Conservation (phyloP, 1,284 basidiomycete genomes). For the Athelia sp. region DNA sequence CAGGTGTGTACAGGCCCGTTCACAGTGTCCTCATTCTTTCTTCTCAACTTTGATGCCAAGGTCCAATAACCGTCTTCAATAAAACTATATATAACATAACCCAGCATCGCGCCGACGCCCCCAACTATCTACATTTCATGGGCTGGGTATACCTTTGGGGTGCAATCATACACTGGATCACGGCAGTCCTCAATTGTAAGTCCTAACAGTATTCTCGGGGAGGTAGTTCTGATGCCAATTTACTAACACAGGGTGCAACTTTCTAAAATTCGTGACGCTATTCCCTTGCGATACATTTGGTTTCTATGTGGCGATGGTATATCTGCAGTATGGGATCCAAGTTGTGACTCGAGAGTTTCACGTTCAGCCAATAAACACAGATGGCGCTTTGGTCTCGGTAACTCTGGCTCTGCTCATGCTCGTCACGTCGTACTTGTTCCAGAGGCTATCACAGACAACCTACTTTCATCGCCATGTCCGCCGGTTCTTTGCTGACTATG, state of each 20-base stretch:
- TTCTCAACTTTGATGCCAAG: slow-evolving; percentile 33
- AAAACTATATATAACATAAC: slow-evolving; percentile 87
- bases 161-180: slow-evolving; percentile 88
- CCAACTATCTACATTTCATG: slow-evolving; percentile 81
- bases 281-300: slow-evolving; percentile 95
- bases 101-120: slow-evolving; percentile 47
- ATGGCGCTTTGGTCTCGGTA: slow-evolving; percentile 67
- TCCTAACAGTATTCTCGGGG: slow-evolving; percentile 2
- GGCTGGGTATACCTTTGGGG: slow-evolving; percentile 94
- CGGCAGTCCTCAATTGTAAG: slow-evolving; percentile 80
- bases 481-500: slow-evolving; percentile 79
- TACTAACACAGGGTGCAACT: slow-evolving; percentile 63
- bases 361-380: slow-evolving; percentile 34
- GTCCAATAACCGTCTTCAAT: slow-evolving; percentile 89
- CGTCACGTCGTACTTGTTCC: slow-evolving; percentile 69
- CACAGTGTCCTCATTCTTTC: not conserved
- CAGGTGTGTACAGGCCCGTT: slow-evolving; percentile 45
- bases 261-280: slow-evolving; percentile 82
- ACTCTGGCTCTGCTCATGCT: slow-evolving; percentile 79
- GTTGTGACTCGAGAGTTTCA: slow-evolving; percentile 72
- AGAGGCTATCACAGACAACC: slow-evolving; percentile 53
- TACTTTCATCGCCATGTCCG: slow-evolving; percentile 73
- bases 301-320: slow-evolving; percentile 86
- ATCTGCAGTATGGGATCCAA: slow-evolving; percentile 87
- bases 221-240: slow-evolving; percentile 3